A percentile compares a stretch with the other conserved stretches of the same genome.
phyloP scores from a whole-genome alignment of 164 flowering plant genomes.

The Chloranthus sessilifolius region DNA sequence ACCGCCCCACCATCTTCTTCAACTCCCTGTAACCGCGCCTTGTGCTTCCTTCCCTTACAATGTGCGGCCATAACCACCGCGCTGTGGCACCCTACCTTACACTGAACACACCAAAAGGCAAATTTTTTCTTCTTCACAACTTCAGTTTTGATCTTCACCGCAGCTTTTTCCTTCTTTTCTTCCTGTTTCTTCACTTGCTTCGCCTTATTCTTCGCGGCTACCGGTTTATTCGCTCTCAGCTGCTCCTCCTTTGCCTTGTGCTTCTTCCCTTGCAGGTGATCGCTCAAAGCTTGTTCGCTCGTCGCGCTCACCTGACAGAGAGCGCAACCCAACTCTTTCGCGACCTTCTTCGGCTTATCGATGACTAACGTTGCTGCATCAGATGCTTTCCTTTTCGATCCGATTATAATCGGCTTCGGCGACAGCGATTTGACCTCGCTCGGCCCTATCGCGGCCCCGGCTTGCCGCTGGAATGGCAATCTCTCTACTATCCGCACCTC shows the following conservation, averaged over 20 bases:
- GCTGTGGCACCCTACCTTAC: conserved; percentile 15
- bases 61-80: conserved; percentile 13
- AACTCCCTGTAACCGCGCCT: neutral
- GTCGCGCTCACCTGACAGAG: conserved; percentile 30
- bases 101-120: conserved; percentile 18
- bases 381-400: conserved; percentile 4
- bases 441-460: too few species aligned
- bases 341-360: neutral
- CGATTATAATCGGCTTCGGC: neutral
- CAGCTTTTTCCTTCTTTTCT: too few species aligned
- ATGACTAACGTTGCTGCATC: neutral
- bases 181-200: too few species aligned
- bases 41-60: conserved; percentile 20
- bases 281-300: conserved; percentile 16
- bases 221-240: too few species aligned
- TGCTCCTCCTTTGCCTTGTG: conserved; percentile 30
- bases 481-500: too few species aligned
- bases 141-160: too few species aligned
- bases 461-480: too few species aligned
- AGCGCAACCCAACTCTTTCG: conserved; percentile 27
- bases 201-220: too few species aligned
- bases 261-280: conserved; percentile 30
- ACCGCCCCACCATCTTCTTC: conserved; percentile 9
- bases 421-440: too few species aligned
- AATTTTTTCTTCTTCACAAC: conserved; percentile 9